Conservation (phyloP, 345 rosid genomes). For the Acer negundo region DNA sequence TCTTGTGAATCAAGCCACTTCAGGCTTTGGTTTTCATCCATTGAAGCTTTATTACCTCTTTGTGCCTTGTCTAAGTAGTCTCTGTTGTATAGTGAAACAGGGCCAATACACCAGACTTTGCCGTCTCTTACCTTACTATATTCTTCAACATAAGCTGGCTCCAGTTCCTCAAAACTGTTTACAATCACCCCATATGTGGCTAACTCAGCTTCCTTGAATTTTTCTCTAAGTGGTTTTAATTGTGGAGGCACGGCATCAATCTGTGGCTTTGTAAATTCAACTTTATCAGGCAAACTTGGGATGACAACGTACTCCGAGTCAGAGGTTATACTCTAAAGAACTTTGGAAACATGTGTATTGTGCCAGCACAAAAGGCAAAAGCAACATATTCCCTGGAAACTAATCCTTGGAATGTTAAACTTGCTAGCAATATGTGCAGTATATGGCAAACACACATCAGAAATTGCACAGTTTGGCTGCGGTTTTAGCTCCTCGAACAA, state of each 20-base stretch:
- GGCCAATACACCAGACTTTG: slow-evolving; percentile 29
- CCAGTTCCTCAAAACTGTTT: slow-evolving; percentile 43
- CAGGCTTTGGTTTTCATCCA: slow-evolving; percentile 11
- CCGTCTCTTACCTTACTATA: slow-evolving; percentile 27
- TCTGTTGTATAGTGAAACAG: slow-evolving; percentile 30
- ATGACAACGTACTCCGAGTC: slow-evolving; percentile 19
- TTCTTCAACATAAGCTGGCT: slow-evolving; percentile 24
- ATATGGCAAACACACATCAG: slow-evolving; percentile 37
- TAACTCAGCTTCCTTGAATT: slow-evolving; percentile 32
- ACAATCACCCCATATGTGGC: slow-evolving; percentile 28
- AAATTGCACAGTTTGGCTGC: slow-evolving; percentile 35
- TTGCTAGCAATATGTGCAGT: slow-evolving; percentile 25
- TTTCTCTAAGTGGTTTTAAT: slow-evolving; percentile 16
- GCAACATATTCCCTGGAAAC: slow-evolving; percentile 37
- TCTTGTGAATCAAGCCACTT: slow-evolving; percentile 29
- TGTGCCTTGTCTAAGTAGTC: slow-evolving; percentile 22
- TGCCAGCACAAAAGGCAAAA: slow-evolving; percentile 34
- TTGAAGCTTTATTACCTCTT: slow-evolving; percentile 33
- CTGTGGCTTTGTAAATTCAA: slow-evolving; percentile 31
- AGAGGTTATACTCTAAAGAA: not conserved
- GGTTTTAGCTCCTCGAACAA: slow-evolving; percentile 18
- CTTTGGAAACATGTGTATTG: slow-evolving; percentile 15
- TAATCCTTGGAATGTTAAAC: slow-evolving; percentile 35
- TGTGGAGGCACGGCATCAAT: slow-evolving; percentile 11
- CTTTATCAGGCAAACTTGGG: slow-evolving; percentile 32